Evolutionary conservation across 768 basidiomycete species (phyloP).

Genomic region (Lactarius sp.): DNA sequence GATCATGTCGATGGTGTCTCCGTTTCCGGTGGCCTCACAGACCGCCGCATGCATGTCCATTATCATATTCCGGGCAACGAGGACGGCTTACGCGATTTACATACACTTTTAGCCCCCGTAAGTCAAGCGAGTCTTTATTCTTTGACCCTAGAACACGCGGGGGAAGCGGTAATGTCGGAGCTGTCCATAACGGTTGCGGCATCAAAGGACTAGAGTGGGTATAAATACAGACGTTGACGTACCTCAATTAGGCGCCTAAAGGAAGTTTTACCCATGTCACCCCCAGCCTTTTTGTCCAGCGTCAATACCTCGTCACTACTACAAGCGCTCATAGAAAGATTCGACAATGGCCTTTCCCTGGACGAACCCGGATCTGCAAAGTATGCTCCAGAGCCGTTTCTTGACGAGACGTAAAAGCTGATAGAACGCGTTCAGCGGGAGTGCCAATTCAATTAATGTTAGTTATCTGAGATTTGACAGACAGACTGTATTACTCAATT

Average conservation of each 20-base stretch:
- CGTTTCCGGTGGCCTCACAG: background rate
- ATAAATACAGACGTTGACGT: conserved; percentile 20
- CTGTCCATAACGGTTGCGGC: conserved; percentile 17
- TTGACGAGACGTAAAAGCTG: background rate
- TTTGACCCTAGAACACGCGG: conserved; percentile 13
- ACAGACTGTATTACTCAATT: background rate
- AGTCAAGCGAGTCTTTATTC: conserved; percentile 20
- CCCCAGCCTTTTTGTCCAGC: conserved; percentile 16
- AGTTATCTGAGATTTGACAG: background rate
- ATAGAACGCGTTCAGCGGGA: background rate
- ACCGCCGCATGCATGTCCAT: background rate
- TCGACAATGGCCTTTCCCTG: conserved; percentile 16
- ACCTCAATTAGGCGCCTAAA: conserved; percentile 18
- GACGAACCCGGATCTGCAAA: conserved; percentile 3
- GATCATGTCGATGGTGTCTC: conserved; percentile 2
- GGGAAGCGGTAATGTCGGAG: conserved; percentile 23
- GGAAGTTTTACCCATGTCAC: conserved; percentile 18
- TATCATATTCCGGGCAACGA: conserved; percentile 13
- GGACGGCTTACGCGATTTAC: conserved; percentile 17
- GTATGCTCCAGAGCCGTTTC: conserved; percentile 6
- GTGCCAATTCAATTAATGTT: conserved; percentile 8
- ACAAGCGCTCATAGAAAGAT: conserved; percentile 20
- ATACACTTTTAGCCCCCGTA: conserved; percentile 10
- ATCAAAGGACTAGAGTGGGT: conserved; percentile 11
- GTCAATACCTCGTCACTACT: conserved; percentile 13